Evolutionary conservation across 2,329 filamentous ascomycete genomes (phyloP).

Genomic region (Camptophora hylomeconis): DNA sequence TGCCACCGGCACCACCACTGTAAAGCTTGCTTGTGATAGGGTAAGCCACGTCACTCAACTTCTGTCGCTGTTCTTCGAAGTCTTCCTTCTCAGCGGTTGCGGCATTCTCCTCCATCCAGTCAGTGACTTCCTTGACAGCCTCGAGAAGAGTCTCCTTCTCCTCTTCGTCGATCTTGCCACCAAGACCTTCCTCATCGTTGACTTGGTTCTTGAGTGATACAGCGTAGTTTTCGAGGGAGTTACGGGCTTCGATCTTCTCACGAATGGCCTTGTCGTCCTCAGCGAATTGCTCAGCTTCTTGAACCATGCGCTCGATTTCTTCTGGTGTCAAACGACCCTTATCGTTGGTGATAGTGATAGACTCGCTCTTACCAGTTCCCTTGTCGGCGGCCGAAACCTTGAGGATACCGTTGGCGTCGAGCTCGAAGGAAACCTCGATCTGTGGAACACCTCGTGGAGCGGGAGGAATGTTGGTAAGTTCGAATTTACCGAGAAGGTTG

Average conservation of each 20-base stretch:
- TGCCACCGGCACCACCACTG: conserved; percentile 51
- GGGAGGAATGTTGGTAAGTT: conserved; percentile 88
- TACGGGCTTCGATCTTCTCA: conserved; percentile 91
- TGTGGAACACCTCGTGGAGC: conserved; percentile 93
- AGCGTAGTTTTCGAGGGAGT: conserved; percentile 96
- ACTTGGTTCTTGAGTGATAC: conserved; percentile 99
- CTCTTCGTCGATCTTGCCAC: conserved; percentile 95
- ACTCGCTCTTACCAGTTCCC: conserved; percentile 94
- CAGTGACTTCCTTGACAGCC: conserved; percentile 89
- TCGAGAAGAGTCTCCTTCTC: conserved; percentile 96
- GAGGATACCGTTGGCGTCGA: conserved; percentile 96
- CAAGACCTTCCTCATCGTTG: conserved; percentile 90
- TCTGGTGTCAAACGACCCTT: conserved; percentile 94
- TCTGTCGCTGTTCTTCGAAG: conserved; percentile 99
- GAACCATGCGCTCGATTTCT: conserved; percentile 98
- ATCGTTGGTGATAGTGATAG: conserved; percentile 98
- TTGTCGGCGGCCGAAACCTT: conserved; percentile 95
- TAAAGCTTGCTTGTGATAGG: conserved; percentile 99
- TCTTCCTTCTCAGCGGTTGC: conserved; percentile 77
- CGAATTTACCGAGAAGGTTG: conserved; percentile 96
- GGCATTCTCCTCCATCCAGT: conserved; percentile 95
- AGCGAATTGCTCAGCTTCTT: conserved; percentile 95
- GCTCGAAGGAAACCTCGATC: conserved; percentile 95
- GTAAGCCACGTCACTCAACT: conserved; percentile 90
- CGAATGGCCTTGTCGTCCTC: conserved; percentile 98